A percentile compares a stretch with the other conserved stretches of the same genome.
Conservation (phyloP, 2,329 filamentous ascomycete species). For the Claviceps purpurea region DNA sequence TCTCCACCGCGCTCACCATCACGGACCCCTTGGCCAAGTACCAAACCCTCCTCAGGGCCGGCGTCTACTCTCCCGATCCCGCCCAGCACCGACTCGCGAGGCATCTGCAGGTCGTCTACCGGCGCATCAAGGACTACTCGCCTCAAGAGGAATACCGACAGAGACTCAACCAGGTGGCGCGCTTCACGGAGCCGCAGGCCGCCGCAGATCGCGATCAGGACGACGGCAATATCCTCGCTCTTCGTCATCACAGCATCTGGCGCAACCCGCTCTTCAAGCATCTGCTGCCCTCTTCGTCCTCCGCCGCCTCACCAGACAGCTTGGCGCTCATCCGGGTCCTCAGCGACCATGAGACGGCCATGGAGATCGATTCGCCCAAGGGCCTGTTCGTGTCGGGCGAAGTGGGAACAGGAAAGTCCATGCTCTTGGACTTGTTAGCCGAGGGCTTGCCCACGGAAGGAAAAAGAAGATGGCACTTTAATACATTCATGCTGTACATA, state of each 20-base stretch:
- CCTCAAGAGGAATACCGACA: conserved; percentile 56
- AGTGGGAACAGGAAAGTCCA: conserved; percentile 72
- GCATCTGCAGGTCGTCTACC: conserved; percentile 65
- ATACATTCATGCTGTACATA: conserved; percentile 72
- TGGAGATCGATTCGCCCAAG: conserved; percentile 57
- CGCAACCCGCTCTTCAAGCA: conserved; percentile 45
- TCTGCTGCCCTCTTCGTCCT: conserved; percentile 38
- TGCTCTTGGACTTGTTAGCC: conserved; percentile 74
- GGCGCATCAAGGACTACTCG: conserved; percentile 64
- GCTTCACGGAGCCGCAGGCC: conserved; percentile 23
- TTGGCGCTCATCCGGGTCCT: conserved; percentile 56
- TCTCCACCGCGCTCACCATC: conserved; percentile 41
- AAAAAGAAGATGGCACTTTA: conserved; percentile 71
- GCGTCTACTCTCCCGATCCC: conserved; percentile 53
- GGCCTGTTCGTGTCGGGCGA: conserved; percentile 69
- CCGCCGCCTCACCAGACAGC: conserved; percentile 35
- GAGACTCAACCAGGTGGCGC: conserved; percentile 47
- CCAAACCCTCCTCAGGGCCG: conserved; percentile 53
- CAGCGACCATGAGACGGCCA: conserved; percentile 56
- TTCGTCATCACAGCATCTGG: conserved; percentile 40
- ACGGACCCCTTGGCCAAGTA: conserved; percentile 69
- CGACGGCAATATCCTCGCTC: conserved; percentile 28
- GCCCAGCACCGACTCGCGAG: conserved; percentile 61
- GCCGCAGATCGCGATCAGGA: conserved; percentile 17
- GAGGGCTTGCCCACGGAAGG: conserved; percentile 60